These are phyloP conservation scores for Arthrobotrys sinensis DNA, from an alignment of 2,329 filamentous ascomycete species.

Conservation along the genomic window DNA sequence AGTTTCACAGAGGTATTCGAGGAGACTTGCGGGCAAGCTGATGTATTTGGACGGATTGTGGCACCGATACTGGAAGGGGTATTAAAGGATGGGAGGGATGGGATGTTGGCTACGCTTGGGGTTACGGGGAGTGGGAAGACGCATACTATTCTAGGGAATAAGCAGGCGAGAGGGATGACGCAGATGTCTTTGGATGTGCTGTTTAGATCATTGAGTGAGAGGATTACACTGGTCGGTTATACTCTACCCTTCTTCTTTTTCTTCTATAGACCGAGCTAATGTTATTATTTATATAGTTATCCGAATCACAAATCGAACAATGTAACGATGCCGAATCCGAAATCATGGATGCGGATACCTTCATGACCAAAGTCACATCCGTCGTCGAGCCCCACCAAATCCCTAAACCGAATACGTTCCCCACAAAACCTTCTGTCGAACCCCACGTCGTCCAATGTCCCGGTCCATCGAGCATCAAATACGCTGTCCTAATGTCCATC, in stretches of 20 bases:
- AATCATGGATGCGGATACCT: slow-evolving; percentile 37
- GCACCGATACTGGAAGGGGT: slow-evolving; percentile 84
- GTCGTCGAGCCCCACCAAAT: slow-evolving; percentile 53
- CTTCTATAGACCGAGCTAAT: background rate
- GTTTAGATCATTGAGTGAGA: slow-evolving; percentile 83
- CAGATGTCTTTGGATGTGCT: slow-evolving; percentile 92
- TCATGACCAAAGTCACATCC: slow-evolving; percentile 56
- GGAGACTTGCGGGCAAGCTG: slow-evolving; percentile 85
- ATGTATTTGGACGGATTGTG: slow-evolving; percentile 86
- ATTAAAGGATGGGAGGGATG: slow-evolving; percentile 79
- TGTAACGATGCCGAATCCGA: slow-evolving; percentile 57
- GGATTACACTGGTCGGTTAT: slow-evolving; percentile 70
- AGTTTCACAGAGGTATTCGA: slow-evolving; percentile 95
- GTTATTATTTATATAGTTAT: slow-evolving; percentile 21
- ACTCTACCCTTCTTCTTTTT: background rate
- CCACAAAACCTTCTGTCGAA: slow-evolving; percentile 54
- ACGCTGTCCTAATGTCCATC: slow-evolving; percentile 93
- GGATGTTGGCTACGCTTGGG: slow-evolving; percentile 89
- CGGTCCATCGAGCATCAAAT: slow-evolving; percentile 70
- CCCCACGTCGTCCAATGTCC: slow-evolving; percentile 30
- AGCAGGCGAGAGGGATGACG: slow-evolving; percentile 86
- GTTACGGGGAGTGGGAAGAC: slow-evolving; percentile 98
- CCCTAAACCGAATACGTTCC: slow-evolving; percentile 52
- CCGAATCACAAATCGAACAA: slow-evolving; percentile 52
- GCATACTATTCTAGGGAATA: slow-evolving; percentile 93